Evolutionary conservation across 2,329 filamentous ascomycete genomes (phyloP), one percentile per base, ranked within the genome.

Genomic region (Colletotrichum ledebouriae): DNA sequence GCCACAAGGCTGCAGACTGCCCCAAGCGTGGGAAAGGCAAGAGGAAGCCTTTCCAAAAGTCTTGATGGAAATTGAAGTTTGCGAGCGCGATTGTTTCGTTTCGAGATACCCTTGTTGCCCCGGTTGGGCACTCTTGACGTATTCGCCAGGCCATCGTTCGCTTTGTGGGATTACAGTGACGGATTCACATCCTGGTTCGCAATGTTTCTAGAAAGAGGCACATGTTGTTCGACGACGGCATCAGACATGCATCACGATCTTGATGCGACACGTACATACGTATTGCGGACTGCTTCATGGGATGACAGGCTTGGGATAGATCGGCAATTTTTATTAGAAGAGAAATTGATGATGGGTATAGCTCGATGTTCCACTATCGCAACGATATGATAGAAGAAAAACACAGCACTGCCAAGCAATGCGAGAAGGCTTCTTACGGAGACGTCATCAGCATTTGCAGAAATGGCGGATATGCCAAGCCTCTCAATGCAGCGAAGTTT

Each of bases 1-100:
- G 90, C 1, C 91, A 93, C 76, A 85, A 84, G 70, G 83, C 83
- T 59, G 79, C 76, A 55, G 83, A 89, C 20, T 92, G 90, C 74
- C 84, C 87, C 2, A 80, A 71, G 71, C 69, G 59, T 66, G 68
- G 58, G 67, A 69, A 69, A 29, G 71, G 46, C 20, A 34, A 49
- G 34, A 55, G 58, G 17, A 61, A 59, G 42, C 59, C 61, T 33
- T 70, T 41, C 15, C 39, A 60, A n/a, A 58, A 34, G 42, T 58
- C 50, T 17, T 44, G 57, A 57, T 69, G 6, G 6, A 52, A 44
- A 10, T n/a, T 22, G 15, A 17, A 17, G 12, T 59, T 44, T 68
- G 17, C 29, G 20, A 50, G 39, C 56, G 22, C 22, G 20, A 25
- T 52, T 39, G 7, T 62, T 62, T 25, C 17, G 29, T 65, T 56